Base-by-base conservation (phyloP, 441 rosid species). In the Breynia disticha region DNA sequence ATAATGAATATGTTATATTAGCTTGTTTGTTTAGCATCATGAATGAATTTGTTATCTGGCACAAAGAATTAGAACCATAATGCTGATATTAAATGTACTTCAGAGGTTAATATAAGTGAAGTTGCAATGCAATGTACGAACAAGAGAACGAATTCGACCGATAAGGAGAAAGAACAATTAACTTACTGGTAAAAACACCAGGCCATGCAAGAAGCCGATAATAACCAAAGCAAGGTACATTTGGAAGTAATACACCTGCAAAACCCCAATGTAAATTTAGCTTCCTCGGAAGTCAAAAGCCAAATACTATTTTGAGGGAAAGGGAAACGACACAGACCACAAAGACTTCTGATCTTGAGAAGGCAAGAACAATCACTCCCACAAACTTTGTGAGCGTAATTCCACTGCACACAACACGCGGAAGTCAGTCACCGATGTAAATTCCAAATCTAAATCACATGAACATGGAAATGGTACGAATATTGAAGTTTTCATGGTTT, bases 201-300 rank as follows among this genome's bases (percentile, higher is more conserved):
- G 85, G n/a, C 99, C 97, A 12, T 94, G 99, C 57, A 94, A 62
- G 80, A 87, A 94, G 69, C 99, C 99, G 11, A 94, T 89, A 21
- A 89, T 88, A 57, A 94, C 99, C 59, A 94, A 64, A 18, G 99
- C 94, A 2, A 94, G 75, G 70, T 94, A 94, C 99, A 94, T 90
- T 72, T 85, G 84, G 79, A 94, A 94, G 76, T 90, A 94, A 72
- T 94, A 94, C 38, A 94, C 91, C 99, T 94, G 75, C 48, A 14
- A 19, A 61, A 37, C n/a, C n/a, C 13, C 5, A 41, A 6, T 0
- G 3, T 41, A 18, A 54, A 41, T 54, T 46, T 52, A 52, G 55
- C 5, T 24, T 46, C 21, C n/a, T 15, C 7, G 13, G 9, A 39
- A 24, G 24, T 6, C 32, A 18, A 17, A 47, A 28, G 4, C 35